Percentiles rank a stretch among this genome's conserved stretches.
phyloP scores from a whole-genome alignment of 2,329 filamentous ascomycete species.

The Aspergillus texensis region DNA sequence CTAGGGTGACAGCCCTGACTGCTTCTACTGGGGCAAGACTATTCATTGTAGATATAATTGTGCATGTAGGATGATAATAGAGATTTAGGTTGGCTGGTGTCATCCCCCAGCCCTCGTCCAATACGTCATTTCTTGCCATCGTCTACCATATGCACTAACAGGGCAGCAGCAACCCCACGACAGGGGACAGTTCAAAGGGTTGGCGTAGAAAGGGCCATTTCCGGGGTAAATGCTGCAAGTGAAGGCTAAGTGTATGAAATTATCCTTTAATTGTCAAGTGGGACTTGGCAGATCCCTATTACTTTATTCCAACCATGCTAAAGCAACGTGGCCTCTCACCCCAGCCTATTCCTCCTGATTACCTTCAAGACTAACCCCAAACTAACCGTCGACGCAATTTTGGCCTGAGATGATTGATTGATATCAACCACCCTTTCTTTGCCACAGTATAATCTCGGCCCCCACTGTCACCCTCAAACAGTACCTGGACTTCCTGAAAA shows the following conservation, averaged over 20 bases:
- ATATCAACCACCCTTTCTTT: not conserved
- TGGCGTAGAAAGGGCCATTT: not conserved
- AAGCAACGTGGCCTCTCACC: conserved; percentile 9
- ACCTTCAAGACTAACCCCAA: conserved; percentile 24
- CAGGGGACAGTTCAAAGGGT: not conserved
- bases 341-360: not conserved
- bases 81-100: no score
- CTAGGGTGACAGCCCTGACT: no score
- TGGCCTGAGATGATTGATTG: not conserved
- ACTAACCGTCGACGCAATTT: not conserved
- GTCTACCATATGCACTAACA: not conserved
- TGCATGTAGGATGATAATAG: no score
- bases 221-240: not conserved
- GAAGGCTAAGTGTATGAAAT: not conserved
- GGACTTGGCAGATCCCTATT: not conserved
- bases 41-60: no score
- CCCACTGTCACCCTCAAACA: not conserved
- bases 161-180: not conserved
- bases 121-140: not conserved
- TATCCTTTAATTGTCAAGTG: not conserved
- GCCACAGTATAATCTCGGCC: not conserved
- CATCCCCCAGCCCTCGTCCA: not conserved
- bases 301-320: not conserved
- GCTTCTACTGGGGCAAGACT: no score
- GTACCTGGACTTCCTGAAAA: not conserved